These are phyloP conservation scores for Pueraria montana DNA, from an alignment of 306 rosid species.

Conservation along the genomic window DNA sequence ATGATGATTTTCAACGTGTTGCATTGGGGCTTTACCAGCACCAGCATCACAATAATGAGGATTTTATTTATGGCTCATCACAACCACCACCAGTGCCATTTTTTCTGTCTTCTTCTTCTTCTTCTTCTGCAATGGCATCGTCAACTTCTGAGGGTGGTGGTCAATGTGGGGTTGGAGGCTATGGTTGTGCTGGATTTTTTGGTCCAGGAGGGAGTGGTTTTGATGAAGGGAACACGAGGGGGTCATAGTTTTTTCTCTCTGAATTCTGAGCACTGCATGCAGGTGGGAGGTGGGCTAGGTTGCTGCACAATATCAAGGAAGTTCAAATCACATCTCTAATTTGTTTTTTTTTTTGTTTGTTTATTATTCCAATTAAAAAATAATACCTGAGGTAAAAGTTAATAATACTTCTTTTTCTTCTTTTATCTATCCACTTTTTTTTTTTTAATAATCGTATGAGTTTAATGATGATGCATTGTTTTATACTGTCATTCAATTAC, in stretches of 20 bases:
- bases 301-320: neutral
- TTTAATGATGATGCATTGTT: no score
- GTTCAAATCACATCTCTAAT: conserved; percentile 1
- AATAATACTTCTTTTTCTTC: neutral
- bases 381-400: neutral
- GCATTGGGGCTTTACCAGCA: conserved; percentile 44
- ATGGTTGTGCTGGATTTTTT: neutral
- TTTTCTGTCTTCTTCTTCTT: conserved; percentile 11
- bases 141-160: conserved; percentile 18
- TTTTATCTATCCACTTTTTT: neutral
- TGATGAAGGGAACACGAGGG: neutral
- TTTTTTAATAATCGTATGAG: no score
- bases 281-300: neutral
- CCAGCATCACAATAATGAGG: neutral
- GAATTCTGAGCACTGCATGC: conserved; percentile 9
- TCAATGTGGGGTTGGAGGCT: conserved; percentile 18
- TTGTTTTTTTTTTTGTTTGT: neutral
- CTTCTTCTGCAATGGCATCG: neutral
- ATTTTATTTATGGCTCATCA: neutral
- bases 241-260: neutral
- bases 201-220: neutral
- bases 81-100: neutral
- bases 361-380: neutral
- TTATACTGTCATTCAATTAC: no score
- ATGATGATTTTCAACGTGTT: conserved; percentile 51